Conservation (phyloP, 805 yeast genomes). For the Yarrowia sp. region DNA sequence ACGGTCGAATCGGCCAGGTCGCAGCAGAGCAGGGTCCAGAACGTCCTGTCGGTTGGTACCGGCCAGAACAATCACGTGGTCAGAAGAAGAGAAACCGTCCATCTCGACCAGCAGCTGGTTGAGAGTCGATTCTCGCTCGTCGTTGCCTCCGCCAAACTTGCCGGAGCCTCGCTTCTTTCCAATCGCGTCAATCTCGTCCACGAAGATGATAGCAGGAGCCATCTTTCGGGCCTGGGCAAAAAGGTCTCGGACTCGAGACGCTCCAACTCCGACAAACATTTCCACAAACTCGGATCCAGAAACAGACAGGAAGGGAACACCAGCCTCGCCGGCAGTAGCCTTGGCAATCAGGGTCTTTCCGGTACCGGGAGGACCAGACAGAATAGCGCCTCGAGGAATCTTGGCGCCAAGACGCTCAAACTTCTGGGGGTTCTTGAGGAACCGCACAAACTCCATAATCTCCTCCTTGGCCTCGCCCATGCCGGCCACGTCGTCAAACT, state of each 20-base stretch:
- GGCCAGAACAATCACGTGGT: conserved; percentile 89
- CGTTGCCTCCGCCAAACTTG: conserved; percentile 63
- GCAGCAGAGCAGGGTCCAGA: conserved; percentile 79
- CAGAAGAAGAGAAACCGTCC: conserved; percentile 89
- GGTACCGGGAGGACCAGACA: conserved; percentile 96
- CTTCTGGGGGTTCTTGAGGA: conserved; percentile 77
- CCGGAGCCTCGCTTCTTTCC: conserved; percentile 93
- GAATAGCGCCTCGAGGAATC: conserved; percentile 91
- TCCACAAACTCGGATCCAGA: conserved; percentile 96
- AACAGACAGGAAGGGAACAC: conserved; percentile 86
- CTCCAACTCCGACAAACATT: conserved; percentile 97
- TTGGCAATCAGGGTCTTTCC: conserved; percentile 91
- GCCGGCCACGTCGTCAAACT: conserved; percentile 89
- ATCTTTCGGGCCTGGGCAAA: conserved; percentile 84
- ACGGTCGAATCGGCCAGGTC: conserved; percentile 95
- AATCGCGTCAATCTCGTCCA: conserved; percentile 94
- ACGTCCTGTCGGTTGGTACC: conserved; percentile 95
- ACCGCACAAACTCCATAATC: conserved; percentile 91
- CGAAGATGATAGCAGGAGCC: conserved; percentile 87
- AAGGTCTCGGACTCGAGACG: conserved; percentile 87
- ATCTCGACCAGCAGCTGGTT: conserved; percentile 90
- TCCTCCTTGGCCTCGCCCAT: conserved; percentile 93
- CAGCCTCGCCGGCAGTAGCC: conserved; percentile 97
- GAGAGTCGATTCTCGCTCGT: conserved; percentile 89
- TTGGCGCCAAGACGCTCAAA: conserved; percentile 89